Percentiles rank a stretch among this genome's conserved stretches.
phyloP scores from a whole-genome alignment of 768 basidiomycete genomes.

The Rhodotorula taiwanensis region DNA sequence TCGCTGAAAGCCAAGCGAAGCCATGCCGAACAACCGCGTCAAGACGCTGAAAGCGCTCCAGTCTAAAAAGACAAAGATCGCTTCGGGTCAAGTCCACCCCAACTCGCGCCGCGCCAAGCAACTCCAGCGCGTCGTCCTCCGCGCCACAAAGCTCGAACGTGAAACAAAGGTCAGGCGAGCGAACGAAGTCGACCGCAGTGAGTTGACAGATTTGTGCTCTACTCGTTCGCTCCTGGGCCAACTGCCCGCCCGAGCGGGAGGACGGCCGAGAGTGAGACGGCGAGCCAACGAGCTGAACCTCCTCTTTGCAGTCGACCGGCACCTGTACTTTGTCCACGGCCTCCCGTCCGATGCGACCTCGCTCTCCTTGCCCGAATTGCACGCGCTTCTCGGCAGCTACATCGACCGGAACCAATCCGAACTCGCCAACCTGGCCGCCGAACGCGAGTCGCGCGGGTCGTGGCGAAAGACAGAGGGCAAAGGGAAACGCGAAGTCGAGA shows the following conservation, averaged over 20 bases:
- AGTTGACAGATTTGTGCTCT: background rate
- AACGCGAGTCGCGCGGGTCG: constrained; percentile 12
- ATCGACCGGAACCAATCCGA: constrained; percentile 33
- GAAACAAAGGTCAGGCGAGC: constrained; percentile 18
- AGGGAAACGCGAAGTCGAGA: constrained; percentile 32
- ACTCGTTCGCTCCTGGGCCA: background rate
- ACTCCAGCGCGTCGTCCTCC: constrained; percentile 34
- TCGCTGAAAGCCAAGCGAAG: background rate
- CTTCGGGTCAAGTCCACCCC: constrained; percentile 26
- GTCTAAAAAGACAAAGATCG: constrained; percentile 23
- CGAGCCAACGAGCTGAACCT: too few species aligned
- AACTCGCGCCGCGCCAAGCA: constrained; percentile 38
- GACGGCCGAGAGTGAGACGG: too few species aligned
- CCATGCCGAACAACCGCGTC: constrained; percentile 34
- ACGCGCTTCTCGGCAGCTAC: constrained; percentile 28
- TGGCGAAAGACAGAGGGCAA: constrained; percentile 35
- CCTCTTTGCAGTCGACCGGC: constrained; percentile 23
- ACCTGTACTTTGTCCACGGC: constrained; percentile 32
- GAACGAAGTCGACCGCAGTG: constrained; percentile 17
- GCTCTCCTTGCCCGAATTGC: constrained; percentile 30
- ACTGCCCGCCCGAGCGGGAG: too few species aligned
- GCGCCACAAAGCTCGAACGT: constrained; percentile 28
- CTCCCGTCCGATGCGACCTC: constrained; percentile 22
- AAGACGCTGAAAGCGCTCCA: constrained; percentile 33
- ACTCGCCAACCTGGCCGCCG: constrained; percentile 14